Evolutionary conservation across 805 yeast species (phyloP), one percentile per base, ranked within the genome.

Genomic region (Metschnikowia cerradonensis): DNA sequence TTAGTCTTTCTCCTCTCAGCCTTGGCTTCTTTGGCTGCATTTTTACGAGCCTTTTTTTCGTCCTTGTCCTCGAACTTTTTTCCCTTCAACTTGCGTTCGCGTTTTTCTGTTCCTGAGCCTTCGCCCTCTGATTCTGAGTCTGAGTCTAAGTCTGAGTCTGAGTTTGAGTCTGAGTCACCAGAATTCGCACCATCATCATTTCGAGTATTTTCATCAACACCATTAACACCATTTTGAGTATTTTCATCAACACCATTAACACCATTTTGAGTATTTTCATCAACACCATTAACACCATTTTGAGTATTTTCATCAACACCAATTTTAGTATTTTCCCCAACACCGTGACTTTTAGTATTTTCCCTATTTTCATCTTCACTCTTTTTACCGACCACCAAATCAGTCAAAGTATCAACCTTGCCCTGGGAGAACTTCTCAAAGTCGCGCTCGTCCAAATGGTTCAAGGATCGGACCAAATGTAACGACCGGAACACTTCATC

Each of bases 361-460:
- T 7, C 10, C 8, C 71, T 71, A 13, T 36, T 44, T 4, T 17
- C 19, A 2, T 17, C 19, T 1, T 17, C 19, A 17, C 19, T 17
- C 19, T 17, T 17, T 17, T 17, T 17, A 17, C 19, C 19, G 3
- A 17, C 57, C 35, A 82, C 81, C 45, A 87, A 67, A 47, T 83
- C 84, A 50, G 80, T 84, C 55, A 94, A 73, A 2, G 92, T 84
- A 55, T 84, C 90, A 37, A 89, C 86, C 57, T 88, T 83, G 26
- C 97, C 97, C 53, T 83, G 81, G 1, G 83, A 74, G 57, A 88
- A 87, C 60, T 86, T 84, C 44, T 81, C 84, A 58, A 88, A 89
- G 65, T 94, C 99, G 53, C 96, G 77, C 62, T 94, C 99, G 64
- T 94, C 88, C 65, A 91, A 63, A 72, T 92, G 82, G 70, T 90